Evolutionary conservation across 1,284 basidiomycete genomes (phyloP).

Genomic region (Ganoderma boninense): DNA sequence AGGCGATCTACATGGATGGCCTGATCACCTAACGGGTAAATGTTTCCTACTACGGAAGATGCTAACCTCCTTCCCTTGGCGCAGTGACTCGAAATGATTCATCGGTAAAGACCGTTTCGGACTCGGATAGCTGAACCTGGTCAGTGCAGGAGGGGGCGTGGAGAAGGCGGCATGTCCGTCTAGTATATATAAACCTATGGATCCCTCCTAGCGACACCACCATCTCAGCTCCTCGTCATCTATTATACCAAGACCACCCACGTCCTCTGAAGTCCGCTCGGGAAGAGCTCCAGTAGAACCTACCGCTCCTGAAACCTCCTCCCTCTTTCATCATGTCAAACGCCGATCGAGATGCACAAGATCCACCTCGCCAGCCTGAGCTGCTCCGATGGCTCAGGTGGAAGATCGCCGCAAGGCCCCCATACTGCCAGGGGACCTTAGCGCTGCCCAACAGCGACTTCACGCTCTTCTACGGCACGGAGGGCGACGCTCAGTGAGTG

Average conservation of each 20-base stretch:
- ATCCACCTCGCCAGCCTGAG: not conserved
- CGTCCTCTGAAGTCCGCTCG: too few relatives aligned
- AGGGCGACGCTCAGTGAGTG: constrained; percentile 17
- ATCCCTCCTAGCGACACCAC: not conserved
- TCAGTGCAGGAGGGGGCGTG: not conserved
- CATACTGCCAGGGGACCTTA: constrained; percentile 27
- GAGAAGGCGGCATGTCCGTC: not conserved
- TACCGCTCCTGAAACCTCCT: not conserved
- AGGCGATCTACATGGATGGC: not conserved
- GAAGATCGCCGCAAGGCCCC: constrained; percentile 14
- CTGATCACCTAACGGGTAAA: not conserved
- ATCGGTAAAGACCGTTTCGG: not conserved
- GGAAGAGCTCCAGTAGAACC: too few relatives aligned
- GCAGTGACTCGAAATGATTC: not conserved
- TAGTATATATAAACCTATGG: not conserved
- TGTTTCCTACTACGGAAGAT: not conserved
- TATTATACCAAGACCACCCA: too few relatives aligned
- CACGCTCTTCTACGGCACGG: constrained; percentile 31
- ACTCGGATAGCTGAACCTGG: too few relatives aligned
- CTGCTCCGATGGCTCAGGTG: not conserved
- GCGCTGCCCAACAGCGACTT: constrained; percentile 17
- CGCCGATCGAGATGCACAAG: not conserved
- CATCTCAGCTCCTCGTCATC: not conserved
- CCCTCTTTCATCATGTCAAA: not conserved
- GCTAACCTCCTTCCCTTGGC: not conserved